Conservation (phyloP, 495 filamentous ascomycete genomes). For the Penicillium turbatum region DNA sequence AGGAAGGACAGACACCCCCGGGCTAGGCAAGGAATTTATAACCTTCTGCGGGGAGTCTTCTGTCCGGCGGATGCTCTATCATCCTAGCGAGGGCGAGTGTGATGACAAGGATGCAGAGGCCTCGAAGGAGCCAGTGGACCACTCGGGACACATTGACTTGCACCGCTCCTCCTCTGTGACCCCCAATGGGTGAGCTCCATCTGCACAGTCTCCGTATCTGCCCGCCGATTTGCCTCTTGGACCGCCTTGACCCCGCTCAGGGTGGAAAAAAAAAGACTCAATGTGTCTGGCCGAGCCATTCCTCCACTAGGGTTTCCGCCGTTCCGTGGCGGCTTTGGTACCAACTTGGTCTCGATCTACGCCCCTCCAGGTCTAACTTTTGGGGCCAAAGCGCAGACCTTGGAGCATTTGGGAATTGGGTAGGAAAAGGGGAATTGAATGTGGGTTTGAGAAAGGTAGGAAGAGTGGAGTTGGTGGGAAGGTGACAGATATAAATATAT, state of each 20-base stretch:
- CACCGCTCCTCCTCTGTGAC: constrained; percentile 42
- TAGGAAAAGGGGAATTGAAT: constrained; percentile 1
- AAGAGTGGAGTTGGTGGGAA: constrained; percentile 11
- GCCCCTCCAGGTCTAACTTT: constrained; percentile 12
- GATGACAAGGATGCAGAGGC: constrained; percentile 24
- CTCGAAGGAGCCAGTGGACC: constrained; percentile 38
- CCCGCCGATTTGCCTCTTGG: constrained; percentile 43
- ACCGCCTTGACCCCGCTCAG: constrained; percentile 49
- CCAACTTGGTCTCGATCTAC: constrained; percentile 27
- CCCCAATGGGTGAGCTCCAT: constrained; percentile 38
- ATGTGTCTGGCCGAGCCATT: constrained; percentile 31
- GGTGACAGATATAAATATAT: constrained; percentile 20
- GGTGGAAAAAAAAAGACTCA: constrained; percentile 38
- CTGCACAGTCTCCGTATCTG: constrained; percentile 34
- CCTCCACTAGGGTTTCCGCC: constrained; percentile 35
- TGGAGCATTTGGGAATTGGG: constrained; percentile 5
- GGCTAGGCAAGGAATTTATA: constrained; percentile 59
- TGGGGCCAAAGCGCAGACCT: constrained; percentile 15
- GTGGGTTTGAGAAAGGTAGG: constrained; percentile 4
- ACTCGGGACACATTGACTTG: constrained; percentile 45
- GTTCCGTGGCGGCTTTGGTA: constrained; percentile 25
- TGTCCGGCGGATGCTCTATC: constrained; percentile 34
- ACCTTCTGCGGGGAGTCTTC: constrained; percentile 49
- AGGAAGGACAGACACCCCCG: constrained; percentile 30
- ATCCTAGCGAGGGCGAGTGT: constrained; percentile 18